Base-by-base conservation (phyloP, 2,329 filamentous ascomycete species). In the Ophiostoma triangulosporum region DNA sequence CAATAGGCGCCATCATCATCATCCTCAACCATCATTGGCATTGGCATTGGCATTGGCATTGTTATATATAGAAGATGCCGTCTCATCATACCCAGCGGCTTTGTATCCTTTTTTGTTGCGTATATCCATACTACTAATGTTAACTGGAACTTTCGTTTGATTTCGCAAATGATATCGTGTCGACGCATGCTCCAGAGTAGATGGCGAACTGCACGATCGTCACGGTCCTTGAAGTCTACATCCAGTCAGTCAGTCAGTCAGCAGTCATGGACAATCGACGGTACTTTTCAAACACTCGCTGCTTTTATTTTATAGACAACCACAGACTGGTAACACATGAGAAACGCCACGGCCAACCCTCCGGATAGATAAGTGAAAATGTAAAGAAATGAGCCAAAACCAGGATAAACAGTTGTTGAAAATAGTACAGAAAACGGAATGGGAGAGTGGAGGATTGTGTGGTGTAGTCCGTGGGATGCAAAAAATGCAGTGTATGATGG, bases 301-400 rank as follows among this genome's bases (percentile, higher is more conserved):
- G 43, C 26, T 46, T 46, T 46, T 29, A 46, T 46, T 46, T 46
- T 46, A 11, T 17, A 29, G 6, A 46, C 43, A 12, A 46, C 43
- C 43, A 46, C 43, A 46, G 43, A 46, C 43, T 46, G 15, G 26
- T 26, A 45, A 27, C 43, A 46, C 43, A 46, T 29, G 43, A 46
- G 22, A 43, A 53, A 54, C 52, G 52, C 52, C 52, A 54, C 52
- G 29, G 52, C 52, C 52, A 50, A 31, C 40, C 52, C 48, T 46
- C 48, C 29, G 43, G 20, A 31, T 15, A 20, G 12, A 11, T 17
- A 48, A 51, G 22, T 2, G 14, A 24, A 48, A 51, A 24, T 2
- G 14, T 11, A 45, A 11, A 35, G 12, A n/a, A 24, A 27, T 20
- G 26, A 17, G 27, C 43, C 48, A 51, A 35, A 51, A 54, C 46